A percentile compares a stretch with the other conserved stretches of the same genome.
These are phyloP conservation scores for Podospora comata DNA, from an alignment of 495 filamentous ascomycete species.

Conservation along the genomic window DNA sequence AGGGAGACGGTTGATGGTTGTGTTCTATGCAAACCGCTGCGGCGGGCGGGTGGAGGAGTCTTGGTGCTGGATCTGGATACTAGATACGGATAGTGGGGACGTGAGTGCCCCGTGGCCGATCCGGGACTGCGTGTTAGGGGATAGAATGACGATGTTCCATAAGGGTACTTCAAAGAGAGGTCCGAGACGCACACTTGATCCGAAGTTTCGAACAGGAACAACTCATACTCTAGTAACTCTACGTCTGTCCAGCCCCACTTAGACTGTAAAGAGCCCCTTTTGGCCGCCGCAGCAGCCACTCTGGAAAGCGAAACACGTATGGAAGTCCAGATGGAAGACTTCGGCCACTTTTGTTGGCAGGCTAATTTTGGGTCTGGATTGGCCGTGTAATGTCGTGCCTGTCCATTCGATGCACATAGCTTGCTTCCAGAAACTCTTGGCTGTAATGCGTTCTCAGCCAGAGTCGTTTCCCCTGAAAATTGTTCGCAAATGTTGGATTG, in stretches of 20 bases:
- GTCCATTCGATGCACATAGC: neutral
- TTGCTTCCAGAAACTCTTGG: constrained; percentile 6
- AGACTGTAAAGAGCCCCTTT: neutral
- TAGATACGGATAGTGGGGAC: neutral
- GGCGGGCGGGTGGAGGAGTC: constrained; percentile 12
- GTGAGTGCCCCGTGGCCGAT: neutral
- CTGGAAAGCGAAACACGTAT: neutral
- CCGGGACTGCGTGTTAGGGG: neutral
- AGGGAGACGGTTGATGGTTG: constrained; percentile 8
- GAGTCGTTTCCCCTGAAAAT: neutral
- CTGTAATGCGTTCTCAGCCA: neutral
- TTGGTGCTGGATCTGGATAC: constrained; percentile 6
- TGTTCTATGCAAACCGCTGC: constrained; percentile 5
- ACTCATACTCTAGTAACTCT: neutral
- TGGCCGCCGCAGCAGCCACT: constrained; percentile 13
- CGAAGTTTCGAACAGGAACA: constrained; percentile 5
- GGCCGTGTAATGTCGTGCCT: neutral
- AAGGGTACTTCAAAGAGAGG: constrained; percentile 1
- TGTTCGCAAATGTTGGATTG: neutral
- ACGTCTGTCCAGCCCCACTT: neutral
- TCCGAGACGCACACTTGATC: constrained; percentile 5
- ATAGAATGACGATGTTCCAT: constrained; percentile 1
- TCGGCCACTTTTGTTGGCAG: neutral
- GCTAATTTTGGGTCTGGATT: constrained; percentile 4
- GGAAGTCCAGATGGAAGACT: constrained; percentile 1